phyloP scores from a whole-genome alignment of 2,329 filamentous ascomycete genomes.

The Alternaria viburni region DNA sequence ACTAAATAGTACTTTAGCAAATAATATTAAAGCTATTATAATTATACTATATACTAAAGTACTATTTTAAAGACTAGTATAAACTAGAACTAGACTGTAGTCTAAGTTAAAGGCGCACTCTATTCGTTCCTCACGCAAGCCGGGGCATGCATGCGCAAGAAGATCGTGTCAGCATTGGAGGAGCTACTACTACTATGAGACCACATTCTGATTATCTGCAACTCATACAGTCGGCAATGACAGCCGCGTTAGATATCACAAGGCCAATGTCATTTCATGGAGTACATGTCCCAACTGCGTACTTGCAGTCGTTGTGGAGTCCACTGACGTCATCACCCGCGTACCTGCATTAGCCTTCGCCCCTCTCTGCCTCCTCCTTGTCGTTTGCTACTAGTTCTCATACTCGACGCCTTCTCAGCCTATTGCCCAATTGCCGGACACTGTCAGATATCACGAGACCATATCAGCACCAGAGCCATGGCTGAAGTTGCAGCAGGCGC shows the following conservation, averaged over 20 bases:
- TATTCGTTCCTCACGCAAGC: neutral
- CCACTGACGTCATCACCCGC: conserved; percentile 9
- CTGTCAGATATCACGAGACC: neutral
- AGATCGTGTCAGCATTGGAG: neutral
- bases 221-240: neutral
- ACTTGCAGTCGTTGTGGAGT: conserved; percentile 1
- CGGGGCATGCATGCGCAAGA: neutral
- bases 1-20: no score
- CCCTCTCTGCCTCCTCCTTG: neutral
- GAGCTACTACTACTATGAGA: neutral
- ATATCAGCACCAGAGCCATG: conserved; percentile 28
- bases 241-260: neutral
- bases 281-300: neutral
- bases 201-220: neutral
- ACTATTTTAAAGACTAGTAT: no score
- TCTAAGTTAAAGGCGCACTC: no score
- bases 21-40: no score
- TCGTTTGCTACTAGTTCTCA: neutral
- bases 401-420: neutral
- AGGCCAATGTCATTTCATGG: neutral
- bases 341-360: conserved; percentile 9
- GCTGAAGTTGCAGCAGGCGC: conserved; percentile 51
- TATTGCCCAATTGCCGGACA: neutral
- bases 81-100: no score
- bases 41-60: no score